Evolutionary conservation across 208 protist genomes (phyloP).

Genomic region (Zelonia costaricensis): DNA sequence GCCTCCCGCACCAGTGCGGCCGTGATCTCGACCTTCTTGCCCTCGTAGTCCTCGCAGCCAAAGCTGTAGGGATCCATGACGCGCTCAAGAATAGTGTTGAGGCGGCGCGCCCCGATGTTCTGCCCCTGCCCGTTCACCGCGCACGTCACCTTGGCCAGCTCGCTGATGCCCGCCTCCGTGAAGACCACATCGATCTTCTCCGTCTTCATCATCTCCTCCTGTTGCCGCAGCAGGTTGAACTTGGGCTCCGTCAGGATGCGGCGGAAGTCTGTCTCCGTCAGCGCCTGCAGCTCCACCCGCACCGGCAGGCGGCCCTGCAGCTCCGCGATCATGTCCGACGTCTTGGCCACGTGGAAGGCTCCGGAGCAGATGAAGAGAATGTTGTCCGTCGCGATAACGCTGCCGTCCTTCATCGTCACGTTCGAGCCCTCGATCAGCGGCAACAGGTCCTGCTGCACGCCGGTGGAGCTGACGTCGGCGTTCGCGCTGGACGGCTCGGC

Average conservation of each 20-base stretch:
- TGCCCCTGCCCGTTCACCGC: slow-evolving; percentile 94
- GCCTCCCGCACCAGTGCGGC: slow-evolving; percentile 63
- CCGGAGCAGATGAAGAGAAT: slow-evolving; percentile 98
- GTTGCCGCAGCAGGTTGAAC: slow-evolving; percentile 94
- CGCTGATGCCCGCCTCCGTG: slow-evolving; percentile 89
- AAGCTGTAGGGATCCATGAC: slow-evolving; percentile 96
- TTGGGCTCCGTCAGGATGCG: slow-evolving; percentile 97
- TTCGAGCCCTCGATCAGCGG: slow-evolving; percentile 97
- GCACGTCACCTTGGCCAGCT: slow-evolving; percentile 91
- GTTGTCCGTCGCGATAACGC: slow-evolving; percentile 94
- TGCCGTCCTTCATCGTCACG: slow-evolving; percentile 97
- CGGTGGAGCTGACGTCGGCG: slow-evolving; percentile 91
- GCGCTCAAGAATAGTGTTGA: slow-evolving; percentile 96
- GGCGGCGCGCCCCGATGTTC: slow-evolving; percentile 97
- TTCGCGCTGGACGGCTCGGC: slow-evolving; percentile 49
- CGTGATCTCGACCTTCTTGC: slow-evolving; percentile 76
- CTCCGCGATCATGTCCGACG: slow-evolving; percentile 94
- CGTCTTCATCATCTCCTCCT: slow-evolving; percentile 92
- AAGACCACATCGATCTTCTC: slow-evolving; percentile 96
- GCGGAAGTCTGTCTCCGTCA: slow-evolving; percentile 95
- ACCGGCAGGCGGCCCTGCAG: slow-evolving; percentile 97
- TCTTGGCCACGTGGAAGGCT: slow-evolving; percentile 95
- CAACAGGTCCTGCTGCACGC: slow-evolving; percentile 98
- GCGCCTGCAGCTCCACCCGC: slow-evolving; percentile 96
- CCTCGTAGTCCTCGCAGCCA: slow-evolving; percentile 81